Base-by-base conservation (phyloP, 768 basidiomycete species). In the Macrocybe gigantea region DNA sequence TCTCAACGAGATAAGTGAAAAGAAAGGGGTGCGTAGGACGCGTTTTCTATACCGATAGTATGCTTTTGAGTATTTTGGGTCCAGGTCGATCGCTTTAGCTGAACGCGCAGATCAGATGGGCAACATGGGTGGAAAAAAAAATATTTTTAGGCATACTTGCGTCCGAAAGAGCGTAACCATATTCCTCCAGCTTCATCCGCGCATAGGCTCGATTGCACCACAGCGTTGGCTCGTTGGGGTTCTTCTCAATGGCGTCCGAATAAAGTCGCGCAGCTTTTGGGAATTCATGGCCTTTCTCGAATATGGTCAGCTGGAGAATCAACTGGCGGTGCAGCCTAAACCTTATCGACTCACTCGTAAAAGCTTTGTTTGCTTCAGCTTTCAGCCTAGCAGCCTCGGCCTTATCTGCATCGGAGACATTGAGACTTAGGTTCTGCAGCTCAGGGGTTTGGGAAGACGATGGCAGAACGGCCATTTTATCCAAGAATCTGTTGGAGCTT, bases 121-220 rank as follows among this genome's bases (percentile, higher is more conserved):
- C n/a, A 49, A 11, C 33, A 12, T 29, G 48, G 29, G 12, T 13
- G 36, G 49, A 13, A 41, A 33, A 45, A 38, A 45, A 44, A 38
- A n/a, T n/a, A n/a, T n/a, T n/a, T n/a, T n/a, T n/a, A n/a, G 41
- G 78, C 86, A 63, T 59, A 93, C 93, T 80, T 37, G 92, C 82
- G 71, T 97, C 95, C 30, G 72, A 70, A 29, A 95, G 77, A 11
- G 93, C 96, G 60, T 93, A 93, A 3, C 96, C 96, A 58, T 88
- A 86, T 68, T 99, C 77, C 64, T 99, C 88, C 47, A 98, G 67
- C 69, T 90, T 96, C 66, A 94, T 91, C 44, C 95, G 80, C 10
- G 89, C 79, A 66, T 92, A 89, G 2, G 96, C 93, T 34, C 95
- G 79, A 67, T 98, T 98, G 61, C 88, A 93, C 88, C 90, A 98